Evolutionary conservation across 345 rosid species (phyloP), one percentile per base, ranked within the genome.

Genomic region (Geranium rotundifolium): DNA sequence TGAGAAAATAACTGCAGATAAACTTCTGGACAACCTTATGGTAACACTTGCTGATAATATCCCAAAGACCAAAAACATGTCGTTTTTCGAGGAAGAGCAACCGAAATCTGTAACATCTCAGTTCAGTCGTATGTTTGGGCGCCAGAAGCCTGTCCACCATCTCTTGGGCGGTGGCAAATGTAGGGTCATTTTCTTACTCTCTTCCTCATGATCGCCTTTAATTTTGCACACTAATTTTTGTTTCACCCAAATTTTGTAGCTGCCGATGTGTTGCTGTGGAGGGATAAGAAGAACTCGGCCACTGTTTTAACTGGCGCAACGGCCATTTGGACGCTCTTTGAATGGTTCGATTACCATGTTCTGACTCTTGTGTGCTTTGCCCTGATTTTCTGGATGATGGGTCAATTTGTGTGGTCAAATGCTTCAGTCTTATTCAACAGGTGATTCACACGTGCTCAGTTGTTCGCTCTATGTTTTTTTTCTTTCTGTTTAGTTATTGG

Each of bases 191-290:
- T 41, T 57, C 49, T 63, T 16, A 63, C 23, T 46, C 59, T 17
- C 30, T 49, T 63, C 34, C 39, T 17, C 19, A 14, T 10, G 55
- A 18, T 67, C 31, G 10, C 19, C 5, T 56, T 1, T 49, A 54
- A 19, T 70, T 10, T 12, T 67, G 58, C 15, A 19, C 20, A 14
- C 37, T 67, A 4, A 41, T 29, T 55, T 6, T 67, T 69, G 15
- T 52, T 20, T 57, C 58, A 19, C 29, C 17, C 67, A 58, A 23
- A 63, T 71, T 65, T 18, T 64, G 71, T 73, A 93, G 99, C 99
- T 81, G 99, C 99, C 71, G 97, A 88, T 80, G 89, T 90, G 59
- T 75, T 90, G 68, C 73, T 90, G 49, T 90, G 97, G 97, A 88
- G 91, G 85, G 82, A 90, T 83, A 90, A 84, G 82, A 90, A 88